Conservation (phyloP, 1,139 yeast species). For the Petasospora fabianii region DNA sequence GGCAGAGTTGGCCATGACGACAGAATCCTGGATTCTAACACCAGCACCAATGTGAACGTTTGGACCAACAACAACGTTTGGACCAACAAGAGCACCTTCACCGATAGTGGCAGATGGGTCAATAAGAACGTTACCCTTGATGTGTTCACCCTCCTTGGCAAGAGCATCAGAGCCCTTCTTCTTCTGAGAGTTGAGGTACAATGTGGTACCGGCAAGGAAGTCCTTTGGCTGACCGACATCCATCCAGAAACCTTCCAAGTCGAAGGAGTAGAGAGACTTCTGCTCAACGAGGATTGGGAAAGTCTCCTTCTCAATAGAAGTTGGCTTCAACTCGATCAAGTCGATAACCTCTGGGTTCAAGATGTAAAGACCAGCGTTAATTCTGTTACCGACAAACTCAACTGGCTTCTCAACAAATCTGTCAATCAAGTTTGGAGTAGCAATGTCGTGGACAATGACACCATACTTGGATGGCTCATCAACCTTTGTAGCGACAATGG, state of each 20-base stretch:
- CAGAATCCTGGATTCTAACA: slow-evolving; percentile 96
- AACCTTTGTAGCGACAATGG: slow-evolving; percentile 98
- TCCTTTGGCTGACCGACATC: slow-evolving; percentile 99
- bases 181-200: slow-evolving; percentile 83
- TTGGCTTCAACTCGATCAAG: slow-evolving; percentile 95
- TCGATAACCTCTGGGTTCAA: slow-evolving; percentile 96
- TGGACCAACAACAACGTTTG: slow-evolving; percentile 97
- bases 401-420: slow-evolving; percentile 99
- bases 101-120: slow-evolving; percentile 95
- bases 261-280: slow-evolving; percentile 89
- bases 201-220: slow-evolving; percentile 92
- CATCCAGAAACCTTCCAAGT: slow-evolving; percentile 99
- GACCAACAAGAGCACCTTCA: slow-evolving; percentile 94
- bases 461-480: slow-evolving; percentile 99
- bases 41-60: slow-evolving; percentile 96
- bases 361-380: slow-evolving; percentile 95
- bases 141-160: slow-evolving; percentile 54
- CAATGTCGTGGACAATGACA: slow-evolving; percentile 95
- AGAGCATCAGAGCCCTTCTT: slow-evolving; percentile 75
- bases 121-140: slow-evolving; percentile 91
- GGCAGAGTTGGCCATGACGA: slow-evolving; percentile 83
- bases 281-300: slow-evolving; percentile 94
- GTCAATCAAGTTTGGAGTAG: slow-evolving; percentile 90
- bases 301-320: slow-evolving; percentile 98
- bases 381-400: slow-evolving; percentile 97